Evolutionary conservation across 176 grass and related monocot species (phyloP), one percentile per base, ranked within the genome.

Genomic region (Eragrostis curvula): DNA sequence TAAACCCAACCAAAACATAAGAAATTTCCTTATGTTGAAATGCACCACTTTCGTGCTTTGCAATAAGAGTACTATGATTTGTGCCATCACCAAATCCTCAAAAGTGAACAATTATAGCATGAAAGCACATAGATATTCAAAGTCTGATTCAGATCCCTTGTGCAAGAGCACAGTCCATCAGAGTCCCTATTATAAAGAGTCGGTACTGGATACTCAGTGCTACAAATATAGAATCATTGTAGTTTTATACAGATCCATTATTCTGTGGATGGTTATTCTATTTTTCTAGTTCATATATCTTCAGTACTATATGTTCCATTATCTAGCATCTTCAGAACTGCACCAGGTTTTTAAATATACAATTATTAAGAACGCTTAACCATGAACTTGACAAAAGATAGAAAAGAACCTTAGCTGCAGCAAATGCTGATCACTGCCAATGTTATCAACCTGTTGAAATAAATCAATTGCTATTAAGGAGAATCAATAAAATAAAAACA

Each of bases 391-490:
- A 77, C 41, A 70, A 83, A 89, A 73, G 44, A 16, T 58, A n/a
- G 67, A 65, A 50, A 74, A 63, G 2, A 85, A 93, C 96, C 96
- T 98, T 88, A 98, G 85, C 62, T 98, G 92, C 64, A 92, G 83
- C 47, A 98, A 73, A 91, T 98, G 96, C 43, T 91, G 90, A 82
- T 95, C 90, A 84, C 66, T 95, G 73, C 81, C 86, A 79, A 61
- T 79, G 81, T 98, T 89, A 83, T 91, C 88, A 68, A 82, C 81
- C 87, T 94, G 83, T 57, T 42, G 28, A 86, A 85, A 77, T 13
- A 82, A 85, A 80, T 0, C 57, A 80, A 21, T 16, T 44, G 32
- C 43, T 76, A 75, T 86, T 69, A 80, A 15, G 17, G 17, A 77
- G 53, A 80, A 63, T 56, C 32, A 46, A 71, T 18, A 69, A 68